Percentiles rank a stretch among this genome's conserved stretches.
Conservation (phyloP, 2,329 filamentous ascomycete species). For the Pseudogymnoascus pannorum region DNA sequence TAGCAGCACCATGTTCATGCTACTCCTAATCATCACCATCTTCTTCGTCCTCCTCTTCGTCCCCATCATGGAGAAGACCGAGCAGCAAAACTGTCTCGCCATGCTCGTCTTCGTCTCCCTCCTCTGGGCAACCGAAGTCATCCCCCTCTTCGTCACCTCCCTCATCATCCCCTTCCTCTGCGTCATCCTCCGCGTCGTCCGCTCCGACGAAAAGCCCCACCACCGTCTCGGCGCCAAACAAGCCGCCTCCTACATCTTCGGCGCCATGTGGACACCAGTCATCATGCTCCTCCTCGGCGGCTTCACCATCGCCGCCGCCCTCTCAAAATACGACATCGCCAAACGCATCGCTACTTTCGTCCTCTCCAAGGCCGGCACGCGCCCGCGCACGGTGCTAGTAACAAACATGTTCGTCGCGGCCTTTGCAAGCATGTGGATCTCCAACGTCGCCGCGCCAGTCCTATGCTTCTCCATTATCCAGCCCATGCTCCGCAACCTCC, state of each 20-base stretch:
- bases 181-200: constrained; percentile 77
- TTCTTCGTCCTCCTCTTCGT: constrained; percentile 69
- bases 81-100: constrained; percentile 94
- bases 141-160: constrained; percentile 94
- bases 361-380: constrained; percentile 90
- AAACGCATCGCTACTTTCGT: constrained; percentile 96
- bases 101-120: constrained; percentile 90
- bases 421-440: constrained; percentile 98
- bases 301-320: constrained; percentile 88
- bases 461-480: constrained; percentile 97
- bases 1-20: constrained; percentile 70
- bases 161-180: constrained; percentile 89
- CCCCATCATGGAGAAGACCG: constrained; percentile 76
- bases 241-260: constrained; percentile 78
- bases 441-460: constrained; percentile 93
- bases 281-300: constrained; percentile 97
- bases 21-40: constrained; percentile 61
- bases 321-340: constrained; percentile 96
- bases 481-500: constrained; percentile 89
- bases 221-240: constrained; percentile 68
- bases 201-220: constrained; percentile 64
- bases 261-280: constrained; percentile 97
- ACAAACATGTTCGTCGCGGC: constrained; percentile 98
- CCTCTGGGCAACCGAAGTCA: constrained; percentile 95
- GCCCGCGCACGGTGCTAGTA: constrained; percentile 80